A percentile compares a stretch with the other conserved stretches of the same genome.
Conservation (phyloP, 441 rosid genomes). For the Sinapis alba region DNA sequence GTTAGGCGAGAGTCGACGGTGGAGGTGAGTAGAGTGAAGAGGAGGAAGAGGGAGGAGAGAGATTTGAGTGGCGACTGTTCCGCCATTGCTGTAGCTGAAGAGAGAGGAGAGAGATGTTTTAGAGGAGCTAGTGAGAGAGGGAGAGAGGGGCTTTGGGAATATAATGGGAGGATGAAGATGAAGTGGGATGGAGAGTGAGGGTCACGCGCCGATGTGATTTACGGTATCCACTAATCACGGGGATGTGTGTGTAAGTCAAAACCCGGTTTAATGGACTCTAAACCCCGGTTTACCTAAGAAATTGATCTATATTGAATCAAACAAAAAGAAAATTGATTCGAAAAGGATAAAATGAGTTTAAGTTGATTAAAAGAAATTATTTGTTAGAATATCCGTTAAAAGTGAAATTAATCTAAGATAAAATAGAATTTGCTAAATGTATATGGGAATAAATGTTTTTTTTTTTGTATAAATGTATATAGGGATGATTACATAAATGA, state of each 20-base stretch:
- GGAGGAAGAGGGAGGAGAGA: constrained; percentile 18
- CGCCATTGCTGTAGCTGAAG: constrained; percentile 19
- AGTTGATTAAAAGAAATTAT: not conserved
- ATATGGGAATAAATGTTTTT: not conserved
- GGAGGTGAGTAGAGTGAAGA: constrained; percentile 25
- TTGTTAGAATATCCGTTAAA: not conserved
- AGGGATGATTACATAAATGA: not conserved
- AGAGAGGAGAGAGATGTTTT: not conserved
- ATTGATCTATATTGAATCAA: not conserved
- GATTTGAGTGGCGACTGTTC: constrained; percentile 16
- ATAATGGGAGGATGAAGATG: constrained; percentile 19
- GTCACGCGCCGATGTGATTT: constrained; percentile 22
- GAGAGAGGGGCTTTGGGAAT: not conserved
- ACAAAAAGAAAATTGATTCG: not conserved
- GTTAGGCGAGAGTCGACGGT: constrained; percentile 45
- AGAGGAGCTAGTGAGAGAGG: constrained; percentile 15
- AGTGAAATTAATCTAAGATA: not conserved
- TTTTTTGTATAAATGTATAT: not conserved
- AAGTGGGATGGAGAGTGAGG: constrained; percentile 3
- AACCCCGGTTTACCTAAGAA: not conserved
- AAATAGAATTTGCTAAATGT: not conserved
- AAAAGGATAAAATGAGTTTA: not conserved
- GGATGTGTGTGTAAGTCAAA: constrained; percentile 22
- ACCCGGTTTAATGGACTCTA: not conserved
- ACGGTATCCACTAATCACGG: constrained; percentile 65